Evolutionary conservation across 2,329 filamentous ascomycete species (phyloP), one percentile per base, ranked within the genome.

Genomic region (Talaromyces sp.): DNA sequence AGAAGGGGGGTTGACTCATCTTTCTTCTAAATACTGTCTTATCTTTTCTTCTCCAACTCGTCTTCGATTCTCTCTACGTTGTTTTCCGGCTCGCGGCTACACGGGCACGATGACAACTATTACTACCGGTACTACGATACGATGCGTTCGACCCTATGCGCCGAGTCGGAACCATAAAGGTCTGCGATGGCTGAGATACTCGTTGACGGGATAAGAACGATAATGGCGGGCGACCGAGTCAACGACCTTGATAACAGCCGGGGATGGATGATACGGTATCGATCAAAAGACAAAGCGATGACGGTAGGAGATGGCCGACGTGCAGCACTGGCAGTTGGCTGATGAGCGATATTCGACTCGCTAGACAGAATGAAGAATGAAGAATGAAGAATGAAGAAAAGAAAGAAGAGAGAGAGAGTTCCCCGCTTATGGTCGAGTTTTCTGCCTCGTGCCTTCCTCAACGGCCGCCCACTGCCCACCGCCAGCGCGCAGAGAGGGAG

Each of bases 381-480:
- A n/a, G 7, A 10, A 7, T 36, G 8, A 6, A 36, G 45, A 53
- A 31, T 3, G 6, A 25, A 29, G 15, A 22, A 34, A 29, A 31
- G 8, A 54, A 19, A 19, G 29, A 31, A 40, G 11, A 40, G 19
- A 17, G 53, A 56, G 22, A 58, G 29, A 40, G 13, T 17, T 45
- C 36, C 31, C 53, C 53, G 31, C 53, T 56, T 56, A 38, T 17
- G 27, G 27, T 5, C 31, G 49, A 53, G 27, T 53, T 53, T 53
- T 59, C 36, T 59, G 56, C 22, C 29, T 56, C 53, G 53, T 56
- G 31, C 53, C 53, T 56, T 56, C 31, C 53, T 36, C 31, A 54
- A 53, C 49, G 29, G 53, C 29, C 29, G 49, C 49, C 31, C 31
- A 11, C 25, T 17, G 47, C 51, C 31, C 29, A 56, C 53, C 31